Conservation (phyloP, 768 basidiomycete species). For the Tylopilus subfusipes region DNA sequence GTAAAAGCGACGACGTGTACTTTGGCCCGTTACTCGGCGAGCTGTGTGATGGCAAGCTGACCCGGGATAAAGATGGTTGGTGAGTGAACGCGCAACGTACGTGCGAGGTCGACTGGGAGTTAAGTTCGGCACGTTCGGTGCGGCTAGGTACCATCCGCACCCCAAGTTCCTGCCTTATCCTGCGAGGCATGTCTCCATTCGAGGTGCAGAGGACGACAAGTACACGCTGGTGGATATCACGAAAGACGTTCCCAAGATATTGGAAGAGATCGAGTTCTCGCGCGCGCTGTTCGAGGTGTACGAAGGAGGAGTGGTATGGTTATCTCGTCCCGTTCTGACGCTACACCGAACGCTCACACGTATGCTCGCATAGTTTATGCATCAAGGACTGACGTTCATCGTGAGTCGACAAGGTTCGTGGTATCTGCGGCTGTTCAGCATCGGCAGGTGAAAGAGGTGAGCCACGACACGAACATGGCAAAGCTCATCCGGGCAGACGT, state of each 20-base stretch:
- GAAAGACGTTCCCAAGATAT: slow-evolving; percentile 37
- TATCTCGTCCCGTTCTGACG: neutral
- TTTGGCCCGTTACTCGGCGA: slow-evolving; percentile 63
- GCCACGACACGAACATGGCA: slow-evolving; percentile 73
- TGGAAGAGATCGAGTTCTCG: slow-evolving; percentile 84
- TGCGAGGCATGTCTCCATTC: slow-evolving; percentile 65
- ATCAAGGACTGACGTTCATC: slow-evolving; percentile 80
- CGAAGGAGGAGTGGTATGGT: slow-evolving; percentile 77
- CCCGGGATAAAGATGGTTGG: slow-evolving; percentile 80
- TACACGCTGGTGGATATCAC: slow-evolving; percentile 72
- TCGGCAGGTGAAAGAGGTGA: slow-evolving; percentile 70
- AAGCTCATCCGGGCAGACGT: slow-evolving; percentile 71
- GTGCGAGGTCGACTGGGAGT: neutral
- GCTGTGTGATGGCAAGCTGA: slow-evolving; percentile 59
- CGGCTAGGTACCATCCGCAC: slow-evolving; percentile 73
- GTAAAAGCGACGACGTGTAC: slow-evolving; percentile 58
- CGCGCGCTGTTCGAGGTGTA: slow-evolving; percentile 86
- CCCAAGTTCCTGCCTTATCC: slow-evolving; percentile 78
- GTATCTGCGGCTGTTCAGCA: slow-evolving; percentile 1
- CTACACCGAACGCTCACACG: slow-evolving; percentile 3
- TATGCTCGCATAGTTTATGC: slow-evolving; percentile 62
- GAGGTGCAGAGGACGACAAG: slow-evolving; percentile 74
- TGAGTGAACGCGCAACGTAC: slow-evolving; percentile 28
- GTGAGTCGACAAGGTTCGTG: slow-evolving; percentile 38
- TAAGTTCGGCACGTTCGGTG: neutral